Evolutionary conservation across 805 yeast genomes (phyloP).

Genomic region (Teunomyces kruisii): DNA sequence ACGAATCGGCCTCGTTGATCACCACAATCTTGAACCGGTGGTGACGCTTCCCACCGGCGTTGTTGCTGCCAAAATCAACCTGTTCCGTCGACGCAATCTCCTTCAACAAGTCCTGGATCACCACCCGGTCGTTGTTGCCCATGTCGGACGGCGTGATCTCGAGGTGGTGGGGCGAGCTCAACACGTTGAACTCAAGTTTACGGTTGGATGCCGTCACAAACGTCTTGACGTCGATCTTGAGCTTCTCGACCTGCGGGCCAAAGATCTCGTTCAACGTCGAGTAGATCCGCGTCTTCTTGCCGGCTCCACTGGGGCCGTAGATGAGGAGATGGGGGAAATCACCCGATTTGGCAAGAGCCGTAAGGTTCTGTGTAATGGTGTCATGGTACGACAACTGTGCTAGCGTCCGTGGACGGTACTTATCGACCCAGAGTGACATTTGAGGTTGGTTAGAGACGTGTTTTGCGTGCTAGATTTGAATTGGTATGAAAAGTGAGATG

Average conservation of each 20-base stretch:
- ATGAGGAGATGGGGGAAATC: slow-evolving; percentile 92
- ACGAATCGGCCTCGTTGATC: slow-evolving; percentile 87
- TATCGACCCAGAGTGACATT: slow-evolving; percentile 98
- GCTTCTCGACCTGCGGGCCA: slow-evolving; percentile 76
- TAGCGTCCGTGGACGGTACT: slow-evolving; percentile 76
- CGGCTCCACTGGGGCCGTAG: slow-evolving; percentile 97
- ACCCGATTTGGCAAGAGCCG: slow-evolving; percentile 62
- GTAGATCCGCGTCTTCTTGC: slow-evolving; percentile 91
- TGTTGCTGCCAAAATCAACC: slow-evolving; percentile 68
- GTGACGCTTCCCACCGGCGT: slow-evolving; percentile 38
- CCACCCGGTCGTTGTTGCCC: slow-evolving; percentile 94
- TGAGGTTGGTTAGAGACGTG: slow-evolving; percentile 8
- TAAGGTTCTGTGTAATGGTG: slow-evolving; percentile 60
- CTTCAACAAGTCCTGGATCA: slow-evolving; percentile 88
- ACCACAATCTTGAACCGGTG: slow-evolving; percentile 76
- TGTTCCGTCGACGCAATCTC: slow-evolving; percentile 95
- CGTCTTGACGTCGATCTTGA: slow-evolving; percentile 84
- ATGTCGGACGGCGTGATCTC: slow-evolving; percentile 97
- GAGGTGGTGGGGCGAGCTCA: slow-evolving; percentile 86
- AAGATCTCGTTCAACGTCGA: slow-evolving; percentile 76
- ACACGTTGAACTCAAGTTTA: slow-evolving; percentile 86
- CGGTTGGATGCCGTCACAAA: slow-evolving; percentile 72
- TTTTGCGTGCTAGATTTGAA: neutral
- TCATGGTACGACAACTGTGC: slow-evolving; percentile 65
- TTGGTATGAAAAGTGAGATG: too few species aligned